A percentile compares a stretch with the other conserved stretches of the same genome.
Evolutionary conservation across 306 rosid species (phyloP).

Genomic region (Castanopsis chinensis): DNA sequence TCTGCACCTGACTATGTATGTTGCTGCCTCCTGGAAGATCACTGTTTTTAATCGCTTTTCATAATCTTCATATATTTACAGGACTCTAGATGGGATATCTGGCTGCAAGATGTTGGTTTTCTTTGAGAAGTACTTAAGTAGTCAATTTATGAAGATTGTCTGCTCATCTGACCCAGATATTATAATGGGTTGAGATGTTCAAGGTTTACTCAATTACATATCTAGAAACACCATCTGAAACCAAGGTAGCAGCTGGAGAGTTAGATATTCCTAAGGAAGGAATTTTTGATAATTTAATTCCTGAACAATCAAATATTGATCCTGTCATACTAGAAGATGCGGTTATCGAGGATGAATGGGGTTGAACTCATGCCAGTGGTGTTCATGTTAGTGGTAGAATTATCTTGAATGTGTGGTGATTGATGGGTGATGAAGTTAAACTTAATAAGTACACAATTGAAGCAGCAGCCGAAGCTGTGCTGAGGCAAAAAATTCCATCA

Average conservation of each 20-base stretch:
- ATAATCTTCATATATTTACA: no score
- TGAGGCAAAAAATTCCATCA: slow-evolving; percentile 30
- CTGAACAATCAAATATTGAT: slow-evolving; percentile 48
- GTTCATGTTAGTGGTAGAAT: slow-evolving; percentile 23
- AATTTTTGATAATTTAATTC: slow-evolving; percentile 33
- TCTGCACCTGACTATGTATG: background rate
- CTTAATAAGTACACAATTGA: slow-evolving; percentile 77
- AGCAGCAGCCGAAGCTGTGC: slow-evolving; percentile 63
- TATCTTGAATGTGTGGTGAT: slow-evolving; percentile 84
- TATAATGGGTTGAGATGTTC: no score
- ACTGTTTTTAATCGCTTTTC: no score
- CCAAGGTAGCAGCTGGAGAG: slow-evolving; percentile 43
- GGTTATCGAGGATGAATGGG: slow-evolving; percentile 94
- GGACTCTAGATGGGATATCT: no score
- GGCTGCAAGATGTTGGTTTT: no score
- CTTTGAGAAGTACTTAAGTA: no score
- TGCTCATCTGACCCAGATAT: no score
- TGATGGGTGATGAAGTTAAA: slow-evolving; percentile 85
- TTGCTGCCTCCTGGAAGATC: background rate
- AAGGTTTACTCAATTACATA: no score
- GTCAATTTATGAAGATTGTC: no score
- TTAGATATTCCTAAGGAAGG: slow-evolving; percentile 40
- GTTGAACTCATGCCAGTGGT: slow-evolving; percentile 91
- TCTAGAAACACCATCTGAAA: slow-evolving; percentile 4
- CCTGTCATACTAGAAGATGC: slow-evolving; percentile 47